Evolutionary conservation across 768 basidiomycete genomes (phyloP), one percentile per base, ranked within the genome.

Genomic region (Bullera alba): DNA sequence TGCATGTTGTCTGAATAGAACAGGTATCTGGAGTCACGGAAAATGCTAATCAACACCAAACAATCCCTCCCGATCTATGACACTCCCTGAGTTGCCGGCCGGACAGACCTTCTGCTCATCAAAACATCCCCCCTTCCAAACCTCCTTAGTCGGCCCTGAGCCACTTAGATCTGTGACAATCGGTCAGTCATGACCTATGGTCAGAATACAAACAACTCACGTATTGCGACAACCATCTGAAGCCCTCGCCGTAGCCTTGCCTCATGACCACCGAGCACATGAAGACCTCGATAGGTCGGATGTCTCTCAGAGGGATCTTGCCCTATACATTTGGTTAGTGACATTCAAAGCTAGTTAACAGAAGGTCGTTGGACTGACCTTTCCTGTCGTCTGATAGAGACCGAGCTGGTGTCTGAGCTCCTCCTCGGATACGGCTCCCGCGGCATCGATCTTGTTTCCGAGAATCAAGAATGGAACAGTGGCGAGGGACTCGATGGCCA

Each of bases 261-360:
- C 93, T 81, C 80, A 93, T 90, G 49, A 99, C 95, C 50, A 99
- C 95, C 14, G 95, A 97, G 78, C 92, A 96, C 95, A 99, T 99
- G 83, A 96, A 99, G 62, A 97, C 80, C 72, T 99, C 95, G 73
- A 99, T 96, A 16, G 95, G 95, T 53, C 95, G 83, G 61, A 97
- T 97, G 73, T 96, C 93, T 62, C 78, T 86, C 69, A 99, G 81
- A 53, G 91, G 93, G 32, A 95, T 87, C 74, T 97, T 97, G 72
- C 95, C 95, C 92, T 95, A 60, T 28, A 30, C 35, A n/a, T n/a
- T n/a, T n/a, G n/a, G n/a, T n/a, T n/a, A n/a, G n/a, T n/a, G n/a
- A n/a, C 54, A 50, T 36, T 35, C 17, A 6, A 29, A 15, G 50
- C 16, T 44, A 26, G 27, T 32, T 23, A 22, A n/a, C n/a, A n/a